These are phyloP conservation scores for Tricholoma sp. DNA, from an alignment of 768 basidiomycete species.

Conservation along the genomic window DNA sequence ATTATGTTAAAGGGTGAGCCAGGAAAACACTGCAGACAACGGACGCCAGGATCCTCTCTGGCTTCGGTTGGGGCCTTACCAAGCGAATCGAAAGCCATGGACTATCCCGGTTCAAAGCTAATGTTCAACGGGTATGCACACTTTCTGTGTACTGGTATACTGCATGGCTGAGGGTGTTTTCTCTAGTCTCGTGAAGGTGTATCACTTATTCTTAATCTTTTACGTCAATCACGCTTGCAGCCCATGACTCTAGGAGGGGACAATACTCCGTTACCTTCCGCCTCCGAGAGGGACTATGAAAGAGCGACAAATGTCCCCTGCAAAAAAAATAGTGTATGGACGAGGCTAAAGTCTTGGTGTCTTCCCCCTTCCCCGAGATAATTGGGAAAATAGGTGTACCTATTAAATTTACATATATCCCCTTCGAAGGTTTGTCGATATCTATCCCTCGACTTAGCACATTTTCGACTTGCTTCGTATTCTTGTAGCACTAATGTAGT, in stretches of 20 bases:
- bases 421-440: not conserved
- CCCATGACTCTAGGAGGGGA: slow-evolving; percentile 44
- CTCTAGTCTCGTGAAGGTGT: slow-evolving; percentile 82
- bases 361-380: slow-evolving; percentile 23
- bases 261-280: slow-evolving; percentile 17
- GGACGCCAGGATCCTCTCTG: slow-evolving; percentile 82
- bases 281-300: slow-evolving; percentile 11
- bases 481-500: not conserved
- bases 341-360: slow-evolving; percentile 39
- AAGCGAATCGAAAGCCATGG: slow-evolving; percentile 86
- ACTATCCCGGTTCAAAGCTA: slow-evolving; percentile 77
- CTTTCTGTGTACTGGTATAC: not conserved
- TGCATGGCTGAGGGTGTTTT: slow-evolving; percentile 7
- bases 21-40: slow-evolving; percentile 83
- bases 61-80: slow-evolving; percentile 87
- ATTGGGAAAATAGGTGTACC: slow-evolving; percentile 6
- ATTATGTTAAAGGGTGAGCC: slow-evolving; percentile 2
- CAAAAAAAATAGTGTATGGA: slow-evolving; percentile 27
- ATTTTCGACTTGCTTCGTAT: not conserved
- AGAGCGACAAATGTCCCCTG: slow-evolving; percentile 3
- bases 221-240: slow-evolving; percentile 73
- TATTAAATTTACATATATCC: slow-evolving; percentile 1
- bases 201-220: slow-evolving; percentile 68
- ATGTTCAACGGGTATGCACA: slow-evolving; percentile 70
- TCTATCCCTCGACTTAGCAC: not conserved